Percentiles rank a stretch among this genome's conserved stretches.
Conservation (phyloP, 108 stramenopile genomes). For the Skeletonema menzelii region DNA sequence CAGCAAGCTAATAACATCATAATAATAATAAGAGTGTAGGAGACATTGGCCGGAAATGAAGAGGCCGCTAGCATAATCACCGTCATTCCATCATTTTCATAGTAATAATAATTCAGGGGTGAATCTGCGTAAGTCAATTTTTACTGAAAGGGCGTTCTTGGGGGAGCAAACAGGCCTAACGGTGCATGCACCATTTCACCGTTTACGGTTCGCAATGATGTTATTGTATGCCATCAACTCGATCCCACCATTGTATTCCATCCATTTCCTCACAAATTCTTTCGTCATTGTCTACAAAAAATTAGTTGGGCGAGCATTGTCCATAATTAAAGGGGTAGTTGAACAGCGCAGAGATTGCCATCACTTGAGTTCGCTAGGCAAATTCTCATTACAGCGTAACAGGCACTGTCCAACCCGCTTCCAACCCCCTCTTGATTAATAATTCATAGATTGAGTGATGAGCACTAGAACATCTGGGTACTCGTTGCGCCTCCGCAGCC, state of each 20-base stretch:
- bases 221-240: not conserved
- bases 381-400: not conserved
- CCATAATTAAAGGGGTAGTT: not conserved
- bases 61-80: not conserved
- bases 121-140: not conserved
- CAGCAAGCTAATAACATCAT: not conserved
- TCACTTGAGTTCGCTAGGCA: not conserved
- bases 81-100: not conserved
- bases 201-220: not conserved
- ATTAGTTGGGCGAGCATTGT: not conserved
- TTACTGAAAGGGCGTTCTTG: not conserved
- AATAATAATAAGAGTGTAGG: not conserved
- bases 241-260: not conserved
- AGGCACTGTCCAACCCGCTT: not conserved
- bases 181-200: slow-evolving; percentile 2
- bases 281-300: not conserved
- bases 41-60: not conserved
- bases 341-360: not conserved
- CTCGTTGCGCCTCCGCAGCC: not conserved
- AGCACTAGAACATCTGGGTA: slow-evolving; percentile 1
- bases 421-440: not conserved
- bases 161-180: not conserved
- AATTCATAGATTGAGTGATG: not conserved
- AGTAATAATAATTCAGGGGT: not conserved
- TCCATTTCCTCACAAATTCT: not conserved